A percentile compares a stretch with the other conserved stretches of the same genome.
Evolutionary conservation across 2,329 filamentous ascomycete species (phyloP).

Genomic region (Aureobasidium musti): DNA sequence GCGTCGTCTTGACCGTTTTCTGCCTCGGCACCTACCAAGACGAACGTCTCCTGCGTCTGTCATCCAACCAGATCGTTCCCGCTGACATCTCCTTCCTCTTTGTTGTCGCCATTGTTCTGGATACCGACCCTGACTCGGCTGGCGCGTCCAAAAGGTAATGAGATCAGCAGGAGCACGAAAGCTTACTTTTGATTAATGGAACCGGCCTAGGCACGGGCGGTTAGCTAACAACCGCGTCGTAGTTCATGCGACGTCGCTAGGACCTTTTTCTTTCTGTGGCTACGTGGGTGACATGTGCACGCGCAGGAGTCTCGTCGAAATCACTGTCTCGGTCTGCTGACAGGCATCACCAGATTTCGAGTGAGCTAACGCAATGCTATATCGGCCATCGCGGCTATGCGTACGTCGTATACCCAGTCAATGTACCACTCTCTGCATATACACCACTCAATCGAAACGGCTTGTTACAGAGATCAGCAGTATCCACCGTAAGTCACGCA

Average conservation of each 20-base stretch:
- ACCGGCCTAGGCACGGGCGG: conserved; percentile 16
- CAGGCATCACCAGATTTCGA: background rate
- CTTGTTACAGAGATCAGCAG: conserved; percentile 16
- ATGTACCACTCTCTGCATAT: background rate
- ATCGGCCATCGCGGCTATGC: background rate
- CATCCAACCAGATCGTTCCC: conserved; percentile 8
- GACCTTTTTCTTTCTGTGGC: background rate
- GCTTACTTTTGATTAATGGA: conserved; percentile 20
- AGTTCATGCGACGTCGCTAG: conserved; percentile 24
- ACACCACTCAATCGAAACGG: background rate
- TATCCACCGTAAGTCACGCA: conserved; percentile 17
- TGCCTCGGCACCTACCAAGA: conserved; percentile 5
- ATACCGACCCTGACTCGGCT: conserved; percentile 12
- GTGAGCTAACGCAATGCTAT: conserved; percentile 1
- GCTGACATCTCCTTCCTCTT: background rate
- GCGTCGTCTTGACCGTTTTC: conserved; percentile 19
- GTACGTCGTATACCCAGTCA: conserved; percentile 9
- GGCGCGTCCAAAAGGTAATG: background rate
- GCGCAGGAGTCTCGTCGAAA: background rate
- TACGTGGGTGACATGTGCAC: background rate
- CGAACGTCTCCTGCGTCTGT: background rate
- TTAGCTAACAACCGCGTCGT: conserved; percentile 2
- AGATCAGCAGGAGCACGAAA: conserved; percentile 5
- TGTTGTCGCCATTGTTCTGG: background rate
- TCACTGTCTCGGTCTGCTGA: background rate